A percentile compares a stretch with the other conserved stretches of the same genome.
phyloP scores from a whole-genome alignment of 1,139 yeast species.

The Zhuliangozyma blackwelliae region DNA sequence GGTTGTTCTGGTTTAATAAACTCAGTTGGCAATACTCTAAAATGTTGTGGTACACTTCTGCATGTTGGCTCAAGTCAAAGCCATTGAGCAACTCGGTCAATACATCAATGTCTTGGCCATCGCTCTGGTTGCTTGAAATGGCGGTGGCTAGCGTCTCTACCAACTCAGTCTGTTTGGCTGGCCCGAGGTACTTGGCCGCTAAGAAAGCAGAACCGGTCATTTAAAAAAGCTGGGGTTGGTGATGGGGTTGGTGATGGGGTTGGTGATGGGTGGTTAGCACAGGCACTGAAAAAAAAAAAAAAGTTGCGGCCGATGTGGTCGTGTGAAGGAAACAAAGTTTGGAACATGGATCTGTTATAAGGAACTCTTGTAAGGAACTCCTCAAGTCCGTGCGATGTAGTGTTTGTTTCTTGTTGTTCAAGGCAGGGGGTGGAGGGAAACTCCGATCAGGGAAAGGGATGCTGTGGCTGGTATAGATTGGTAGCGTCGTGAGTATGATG shows the following conservation, averaged over 20 bases:
- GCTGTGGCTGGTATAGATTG: too few relatives aligned
- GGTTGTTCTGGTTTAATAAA: constrained; percentile 6
- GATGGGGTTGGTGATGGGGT: neutral
- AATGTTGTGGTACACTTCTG: constrained; percentile 19
- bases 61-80: constrained; percentile 18
- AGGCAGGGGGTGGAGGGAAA: too few relatives aligned
- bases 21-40: constrained; percentile 14
- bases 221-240: neutral
- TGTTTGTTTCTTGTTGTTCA: too few relatives aligned
- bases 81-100: constrained; percentile 34
- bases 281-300: too few relatives aligned
- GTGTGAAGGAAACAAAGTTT: too few relatives aligned
- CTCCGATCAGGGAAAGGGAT: too few relatives aligned
- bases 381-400: too few relatives aligned
- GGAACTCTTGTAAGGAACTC: too few relatives aligned
- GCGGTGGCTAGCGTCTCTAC: constrained; percentile 19
- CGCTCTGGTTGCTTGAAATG: constrained; percentile 10
- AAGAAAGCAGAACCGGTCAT: constrained; percentile 18
- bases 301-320: too few relatives aligned
- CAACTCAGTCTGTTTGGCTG: constrained; percentile 21
- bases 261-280: neutral
- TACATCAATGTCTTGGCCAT: constrained; percentile 16
- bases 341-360: too few relatives aligned
- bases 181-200: constrained; percentile 26
- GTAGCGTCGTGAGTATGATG: too few relatives aligned